These are phyloP conservation scores for Mucor velutinosus DNA, from an alignment of 371 early-diverging fungal species.

Conservation along the genomic window DNA sequence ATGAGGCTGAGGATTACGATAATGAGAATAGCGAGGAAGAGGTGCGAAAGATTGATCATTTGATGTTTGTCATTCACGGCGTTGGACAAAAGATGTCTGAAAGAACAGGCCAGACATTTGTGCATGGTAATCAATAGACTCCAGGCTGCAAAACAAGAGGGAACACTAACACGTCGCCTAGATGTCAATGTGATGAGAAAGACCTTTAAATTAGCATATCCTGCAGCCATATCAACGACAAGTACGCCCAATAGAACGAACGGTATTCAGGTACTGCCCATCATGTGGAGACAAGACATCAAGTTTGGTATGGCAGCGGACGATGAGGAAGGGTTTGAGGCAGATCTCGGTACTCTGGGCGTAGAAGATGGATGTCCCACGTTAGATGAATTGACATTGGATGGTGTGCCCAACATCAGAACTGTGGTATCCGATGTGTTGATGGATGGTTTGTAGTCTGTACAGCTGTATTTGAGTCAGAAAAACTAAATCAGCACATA, in stretches of 20 bases:
- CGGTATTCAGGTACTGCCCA: conserved; percentile 80
- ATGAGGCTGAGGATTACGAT: conserved; percentile 53
- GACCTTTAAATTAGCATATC: conserved; percentile 60
- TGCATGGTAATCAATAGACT: conserved; percentile 73
- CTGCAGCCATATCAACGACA: conserved; percentile 29
- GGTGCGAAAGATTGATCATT: conserved; percentile 72
- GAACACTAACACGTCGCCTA: conserved; percentile 8
- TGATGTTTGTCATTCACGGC: conserved; percentile 81
- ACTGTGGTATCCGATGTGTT: conserved; percentile 81
- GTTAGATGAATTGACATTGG: conserved; percentile 75
- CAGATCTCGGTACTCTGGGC: conserved; percentile 58
- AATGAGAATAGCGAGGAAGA: conserved; percentile 58
- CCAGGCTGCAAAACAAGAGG: no score
- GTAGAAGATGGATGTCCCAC: conserved; percentile 65
- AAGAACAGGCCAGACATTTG: conserved; percentile 70
- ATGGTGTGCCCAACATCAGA: conserved; percentile 82
- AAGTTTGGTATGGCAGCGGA: conserved; percentile 69
- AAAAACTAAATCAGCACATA: conserved; percentile 18
- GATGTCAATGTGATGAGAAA: conserved; percentile 75
- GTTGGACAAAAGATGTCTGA: conserved; percentile 84
- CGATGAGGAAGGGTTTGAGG: conserved; percentile 46
- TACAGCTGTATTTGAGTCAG: not conserved
- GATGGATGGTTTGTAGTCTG: conserved; percentile 64
- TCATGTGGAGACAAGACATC: conserved; percentile 82
- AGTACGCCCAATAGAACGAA: conserved; percentile 33